Evolutionary conservation across 768 basidiomycete genomes (phyloP).

Genomic region (Floccularia luteovirens): DNA sequence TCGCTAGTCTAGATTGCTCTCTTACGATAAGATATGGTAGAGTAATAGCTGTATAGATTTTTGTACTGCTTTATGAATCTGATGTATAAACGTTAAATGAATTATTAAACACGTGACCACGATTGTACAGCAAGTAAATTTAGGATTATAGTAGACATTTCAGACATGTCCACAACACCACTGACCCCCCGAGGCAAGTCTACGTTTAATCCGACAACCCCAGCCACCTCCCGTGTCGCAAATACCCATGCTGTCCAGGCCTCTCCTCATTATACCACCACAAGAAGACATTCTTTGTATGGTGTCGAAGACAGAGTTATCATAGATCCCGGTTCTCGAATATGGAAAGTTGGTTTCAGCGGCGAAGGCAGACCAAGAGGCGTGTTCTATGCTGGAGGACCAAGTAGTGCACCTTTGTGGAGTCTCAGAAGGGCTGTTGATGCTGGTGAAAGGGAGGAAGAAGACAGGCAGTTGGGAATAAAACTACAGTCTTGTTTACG

Average conservation of each 20-base stretch:
- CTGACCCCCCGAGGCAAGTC: constrained; percentile 30
- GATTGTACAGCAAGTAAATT: not conserved
- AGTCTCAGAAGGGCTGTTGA: constrained; percentile 47
- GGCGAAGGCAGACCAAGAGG: constrained; percentile 90
- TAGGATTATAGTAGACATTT: not conserved
- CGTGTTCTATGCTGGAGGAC: constrained; percentile 59
- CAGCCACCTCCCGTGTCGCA: constrained; percentile 45
- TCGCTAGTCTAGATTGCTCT: constrained; percentile 1
- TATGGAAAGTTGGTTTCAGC: constrained; percentile 98
- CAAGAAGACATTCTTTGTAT: constrained; percentile 87
- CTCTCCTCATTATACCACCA: constrained; percentile 81
- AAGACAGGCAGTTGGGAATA: constrained; percentile 64
- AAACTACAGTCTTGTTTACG: constrained; percentile 63
- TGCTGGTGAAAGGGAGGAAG: constrained; percentile 55
- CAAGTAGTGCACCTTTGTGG: constrained; percentile 47
- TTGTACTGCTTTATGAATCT: not conserved
- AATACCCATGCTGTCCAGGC: constrained; percentile 43
- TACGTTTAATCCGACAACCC: constrained; percentile 38
- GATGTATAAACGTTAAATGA: not conserved
- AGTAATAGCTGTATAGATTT: not conserved
- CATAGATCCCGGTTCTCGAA: constrained; percentile 87
- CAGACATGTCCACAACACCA: constrained; percentile 23
- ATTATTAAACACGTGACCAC: not conserved
- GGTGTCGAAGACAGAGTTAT: constrained; percentile 95
- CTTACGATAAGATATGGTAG: not conserved